These are phyloP conservation scores for Solanum tarijense DNA, from an alignment of 257 asterid species.

Conservation along the genomic window DNA sequence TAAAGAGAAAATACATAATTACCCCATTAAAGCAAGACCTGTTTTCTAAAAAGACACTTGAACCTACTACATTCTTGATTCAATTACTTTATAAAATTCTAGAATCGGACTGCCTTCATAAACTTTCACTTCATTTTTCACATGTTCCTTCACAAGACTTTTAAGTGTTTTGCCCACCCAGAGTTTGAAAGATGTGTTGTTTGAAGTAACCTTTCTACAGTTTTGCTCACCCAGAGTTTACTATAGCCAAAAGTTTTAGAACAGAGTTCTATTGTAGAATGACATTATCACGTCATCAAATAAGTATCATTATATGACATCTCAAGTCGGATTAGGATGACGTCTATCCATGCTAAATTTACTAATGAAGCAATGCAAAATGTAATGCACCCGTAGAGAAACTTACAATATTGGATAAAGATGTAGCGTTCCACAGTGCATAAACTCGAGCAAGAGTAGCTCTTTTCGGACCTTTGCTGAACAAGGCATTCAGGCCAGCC, in stretches of 20 bases:
- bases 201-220: background rate
- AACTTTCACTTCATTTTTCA: background rate
- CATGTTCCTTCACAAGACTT: background rate
- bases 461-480: conserved; percentile 82
- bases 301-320: background rate
- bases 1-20: background rate
- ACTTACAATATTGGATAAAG: conserved; percentile 78
- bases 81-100: background rate
- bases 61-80: background rate
- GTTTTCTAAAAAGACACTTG: background rate
- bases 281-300: background rate
- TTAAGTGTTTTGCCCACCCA: background rate
- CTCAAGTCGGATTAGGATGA: background rate
- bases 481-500: conserved; percentile 91
- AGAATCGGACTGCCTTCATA: background rate
- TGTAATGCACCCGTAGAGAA: background rate
- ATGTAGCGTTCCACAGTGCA: conserved; percentile 87
- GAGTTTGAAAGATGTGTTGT: background rate
- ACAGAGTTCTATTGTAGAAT: background rate
- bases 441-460: conserved; percentile 86
- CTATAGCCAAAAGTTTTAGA: background rate
- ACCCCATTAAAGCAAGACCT: background rate
- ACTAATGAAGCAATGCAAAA: background rate
- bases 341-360: background rate
- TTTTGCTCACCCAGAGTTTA: background rate